Percentiles rank a stretch among this genome's conserved stretches.
phyloP scores from a whole-genome alignment of 1,284 basidiomycete species.

The Ustilago bromivora region DNA sequence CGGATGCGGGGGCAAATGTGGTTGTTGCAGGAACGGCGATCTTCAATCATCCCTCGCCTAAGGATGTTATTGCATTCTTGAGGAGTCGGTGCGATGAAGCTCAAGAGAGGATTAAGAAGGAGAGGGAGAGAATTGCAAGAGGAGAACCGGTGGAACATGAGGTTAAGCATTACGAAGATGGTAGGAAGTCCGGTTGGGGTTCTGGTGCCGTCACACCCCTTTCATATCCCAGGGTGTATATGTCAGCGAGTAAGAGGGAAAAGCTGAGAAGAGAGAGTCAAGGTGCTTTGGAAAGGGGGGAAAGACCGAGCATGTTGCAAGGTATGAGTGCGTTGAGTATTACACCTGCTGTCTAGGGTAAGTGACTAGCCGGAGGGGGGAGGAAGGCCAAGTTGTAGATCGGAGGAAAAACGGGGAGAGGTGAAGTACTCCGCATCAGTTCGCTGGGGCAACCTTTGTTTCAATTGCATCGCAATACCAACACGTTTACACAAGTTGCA shows the following conservation, averaged over 20 bases:
- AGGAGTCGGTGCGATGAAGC: slow-evolving; percentile 63
- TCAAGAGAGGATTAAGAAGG: slow-evolving; percentile 63
- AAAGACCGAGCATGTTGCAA: slow-evolving; percentile 34
- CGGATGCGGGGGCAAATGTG: slow-evolving; percentile 87
- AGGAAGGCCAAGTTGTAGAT: slow-evolving; percentile 9
- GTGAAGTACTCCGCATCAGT: not conserved
- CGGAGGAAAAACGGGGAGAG: not conserved
- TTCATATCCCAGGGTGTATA: slow-evolving; percentile 54
- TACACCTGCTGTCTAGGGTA: slow-evolving; percentile 46
- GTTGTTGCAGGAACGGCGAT: slow-evolving; percentile 98
- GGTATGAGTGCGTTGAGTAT: slow-evolving; percentile 39
- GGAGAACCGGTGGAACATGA: slow-evolving; percentile 55
- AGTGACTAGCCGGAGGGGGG: slow-evolving; percentile 18
- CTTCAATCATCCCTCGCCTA: slow-evolving; percentile 84
- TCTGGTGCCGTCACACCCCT: slow-evolving; percentile 50
- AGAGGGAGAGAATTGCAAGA: slow-evolving; percentile 60
- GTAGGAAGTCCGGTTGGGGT: slow-evolving; percentile 36
- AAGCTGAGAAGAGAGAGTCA: slow-evolving; percentile 49
- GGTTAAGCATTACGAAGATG: slow-evolving; percentile 55
- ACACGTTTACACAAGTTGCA: not conserved
- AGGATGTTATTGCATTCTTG: slow-evolving; percentile 70
- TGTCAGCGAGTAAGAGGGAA: slow-evolving; percentile 44
- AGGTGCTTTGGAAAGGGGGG: slow-evolving; percentile 45
- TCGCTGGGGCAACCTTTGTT: not conserved
- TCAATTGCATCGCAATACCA: slow-evolving; percentile 3